These are phyloP conservation scores for Puya raimondii DNA, from an alignment of 176 grass and related monocot genomes.

Conservation along the genomic window DNA sequence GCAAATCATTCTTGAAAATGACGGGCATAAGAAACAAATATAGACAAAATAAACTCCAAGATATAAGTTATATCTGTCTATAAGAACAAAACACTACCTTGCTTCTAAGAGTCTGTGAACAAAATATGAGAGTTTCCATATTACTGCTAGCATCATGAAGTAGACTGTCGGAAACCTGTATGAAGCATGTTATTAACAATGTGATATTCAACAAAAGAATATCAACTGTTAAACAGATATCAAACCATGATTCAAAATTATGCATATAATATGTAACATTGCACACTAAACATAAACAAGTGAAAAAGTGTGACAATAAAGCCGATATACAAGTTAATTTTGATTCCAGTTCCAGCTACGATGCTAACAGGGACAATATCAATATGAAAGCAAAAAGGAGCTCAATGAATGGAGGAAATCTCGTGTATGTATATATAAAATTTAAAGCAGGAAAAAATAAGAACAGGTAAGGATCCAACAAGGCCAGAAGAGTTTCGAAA, in stretches of 20 bases:
- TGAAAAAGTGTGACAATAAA: too few species aligned
- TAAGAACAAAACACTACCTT: conserved; percentile 47
- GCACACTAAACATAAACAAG: too few species aligned
- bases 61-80: neutral
- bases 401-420: neutral
- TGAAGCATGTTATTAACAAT: conserved; percentile 5
- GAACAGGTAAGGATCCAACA: neutral
- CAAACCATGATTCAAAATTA: neutral
- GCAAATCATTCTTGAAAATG: conserved; percentile 2
- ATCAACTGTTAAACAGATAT: neutral
- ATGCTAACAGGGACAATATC: neutral
- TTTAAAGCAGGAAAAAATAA: neutral
- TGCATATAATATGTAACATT: neutral
- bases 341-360: neutral
- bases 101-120: conserved; percentile 97
- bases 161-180: conserved; percentile 89
- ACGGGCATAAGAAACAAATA: neutral
- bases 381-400: neutral
- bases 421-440: neutral
- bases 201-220: neutral
- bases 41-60: neutral
- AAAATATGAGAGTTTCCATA: conserved; percentile 93
- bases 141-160: conserved; percentile 92
- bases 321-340: neutral
- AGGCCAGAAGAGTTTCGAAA: too few species aligned